phyloP scores from a whole-genome alignment of 1,284 basidiomycete species.

The Melanopsichium pennsylvanicum region DNA sequence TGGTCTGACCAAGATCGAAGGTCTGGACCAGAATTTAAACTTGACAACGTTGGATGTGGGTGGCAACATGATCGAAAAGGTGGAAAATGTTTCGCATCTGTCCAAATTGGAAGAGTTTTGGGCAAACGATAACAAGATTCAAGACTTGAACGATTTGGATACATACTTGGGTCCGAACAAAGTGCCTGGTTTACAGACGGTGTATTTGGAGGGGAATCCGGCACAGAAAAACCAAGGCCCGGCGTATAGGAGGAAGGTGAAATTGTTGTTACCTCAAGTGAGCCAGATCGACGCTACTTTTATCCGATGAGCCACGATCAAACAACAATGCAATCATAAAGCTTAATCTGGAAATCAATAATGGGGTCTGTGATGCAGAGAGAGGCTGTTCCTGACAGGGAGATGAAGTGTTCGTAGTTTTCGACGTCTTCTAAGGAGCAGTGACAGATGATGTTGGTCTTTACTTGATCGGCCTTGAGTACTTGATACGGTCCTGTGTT shows the following conservation, averaged over 20 bases:
- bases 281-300: conserved; percentile 94
- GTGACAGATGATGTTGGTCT: no score
- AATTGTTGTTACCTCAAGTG: conserved; percentile 84
- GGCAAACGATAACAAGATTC: conserved; percentile 88
- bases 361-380: no score
- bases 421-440: no score
- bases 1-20: conserved; percentile 83
- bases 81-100: conserved; percentile 84
- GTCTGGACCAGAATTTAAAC: conserved; percentile 72
- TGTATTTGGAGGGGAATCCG: conserved; percentile 95
- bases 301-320: conserved; percentile 17
- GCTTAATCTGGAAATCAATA: no score
- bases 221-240: conserved; percentile 80
- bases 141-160: conserved; percentile 75
- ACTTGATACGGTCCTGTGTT: no score
- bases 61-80: conserved; percentile 79
- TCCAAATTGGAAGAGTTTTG: conserved; percentile 85
- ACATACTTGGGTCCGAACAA: conserved; percentile 75
- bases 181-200: conserved; percentile 75
- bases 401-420: no score
- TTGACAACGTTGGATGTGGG: conserved; percentile 87
- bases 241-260: conserved; percentile 87
- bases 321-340: no score
- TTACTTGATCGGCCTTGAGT: no score
- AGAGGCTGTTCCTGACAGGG: no score